These are phyloP conservation scores for Cucurbita moschata DNA, from an alignment of 306 rosid genomes.

Conservation along the genomic window DNA sequence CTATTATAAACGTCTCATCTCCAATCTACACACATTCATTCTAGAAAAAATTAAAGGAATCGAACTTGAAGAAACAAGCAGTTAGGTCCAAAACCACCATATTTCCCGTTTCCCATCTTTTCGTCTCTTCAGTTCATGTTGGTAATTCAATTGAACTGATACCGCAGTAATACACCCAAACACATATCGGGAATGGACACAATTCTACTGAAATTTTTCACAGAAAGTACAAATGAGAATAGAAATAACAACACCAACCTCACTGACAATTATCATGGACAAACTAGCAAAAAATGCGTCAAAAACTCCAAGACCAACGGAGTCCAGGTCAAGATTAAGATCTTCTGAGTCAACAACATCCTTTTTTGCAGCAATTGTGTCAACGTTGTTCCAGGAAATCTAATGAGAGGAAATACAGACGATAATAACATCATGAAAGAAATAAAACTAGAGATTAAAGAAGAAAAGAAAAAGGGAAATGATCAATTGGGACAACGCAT, in stretches of 20 bases:
- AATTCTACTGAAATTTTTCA: neutral
- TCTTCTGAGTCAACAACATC: slow-evolving; percentile 15
- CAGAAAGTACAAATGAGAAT: neutral
- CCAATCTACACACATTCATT: slow-evolving; percentile 58
- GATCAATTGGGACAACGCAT: neutral
- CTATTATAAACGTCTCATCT: slow-evolving; percentile 95
- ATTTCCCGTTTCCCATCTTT: neutral
- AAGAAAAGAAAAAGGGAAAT: neutral
- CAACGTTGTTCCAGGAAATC: slow-evolving; percentile 31
- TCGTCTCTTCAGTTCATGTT: neutral
- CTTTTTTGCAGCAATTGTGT: slow-evolving; percentile 19
- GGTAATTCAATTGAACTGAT: neutral
- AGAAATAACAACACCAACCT: slow-evolving; percentile 42
- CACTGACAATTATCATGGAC: slow-evolving; percentile 88
- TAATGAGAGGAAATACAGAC: slow-evolving; percentile 9
- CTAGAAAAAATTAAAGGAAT: neutral
- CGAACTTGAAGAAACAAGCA: neutral
- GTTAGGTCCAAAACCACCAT: neutral
- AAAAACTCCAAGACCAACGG: slow-evolving; percentile 67
- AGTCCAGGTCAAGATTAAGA: slow-evolving; percentile 35
- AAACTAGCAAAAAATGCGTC: slow-evolving; percentile 84
- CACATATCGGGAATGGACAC: neutral
- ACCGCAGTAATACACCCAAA: neutral
- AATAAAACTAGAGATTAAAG: neutral
- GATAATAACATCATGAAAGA: neutral